Evolutionary conservation across 306 rosid genomes (phyloP), one percentile per base, ranked within the genome.

Genomic region (Inga oerstediana): DNA sequence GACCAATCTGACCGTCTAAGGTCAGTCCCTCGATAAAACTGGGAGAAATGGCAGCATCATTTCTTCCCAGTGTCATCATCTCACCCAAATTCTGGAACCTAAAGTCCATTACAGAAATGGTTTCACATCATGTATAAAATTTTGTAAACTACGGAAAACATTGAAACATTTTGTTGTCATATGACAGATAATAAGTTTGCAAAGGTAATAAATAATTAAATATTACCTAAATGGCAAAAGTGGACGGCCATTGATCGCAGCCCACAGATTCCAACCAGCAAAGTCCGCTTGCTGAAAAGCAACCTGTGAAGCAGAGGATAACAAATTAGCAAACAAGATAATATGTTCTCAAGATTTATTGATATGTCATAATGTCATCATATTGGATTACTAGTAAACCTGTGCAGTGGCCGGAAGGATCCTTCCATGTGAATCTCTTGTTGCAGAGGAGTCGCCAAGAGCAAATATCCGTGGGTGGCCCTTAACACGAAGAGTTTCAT

Each of bases 391-490:
- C 56, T 59, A 61, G 44, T 59, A 59, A 43, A 92, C 98, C 97
- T 96, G 99, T 37, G 99, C 99, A 7, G 97, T 96, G 79, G 98
- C 96, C 54, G 99, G 99, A 90, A 96, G 97, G 76, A 92, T 87
- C 90, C 86, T 88, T 87, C 99, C 99, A 51, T 85, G 89, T 51
- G 97, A 83, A 80, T 96, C 98, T 84, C 99, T 89, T 65, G 91
- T 67, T 46, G 99, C 82, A 85, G 97, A 91, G 35, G 98, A 92
- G 85, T 96, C 98, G 27, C 99, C 99, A 61, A 96, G 91, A 74
- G 99, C 98, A 88, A 96, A 96, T 88, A 96, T 93, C 74, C 97
- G 91, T n/a, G 98, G 99, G 64, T 96, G 98, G 73, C 99, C 99
- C 84, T 92, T 96, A 16, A 95, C 98, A 85, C 99, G 99, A 81